Percentiles rank a stretch among this genome's conserved stretches.
These are phyloP conservation scores for Emergomyces orientalis DNA, from an alignment of 2,329 filamentous ascomycete species.

Conservation along the genomic window DNA sequence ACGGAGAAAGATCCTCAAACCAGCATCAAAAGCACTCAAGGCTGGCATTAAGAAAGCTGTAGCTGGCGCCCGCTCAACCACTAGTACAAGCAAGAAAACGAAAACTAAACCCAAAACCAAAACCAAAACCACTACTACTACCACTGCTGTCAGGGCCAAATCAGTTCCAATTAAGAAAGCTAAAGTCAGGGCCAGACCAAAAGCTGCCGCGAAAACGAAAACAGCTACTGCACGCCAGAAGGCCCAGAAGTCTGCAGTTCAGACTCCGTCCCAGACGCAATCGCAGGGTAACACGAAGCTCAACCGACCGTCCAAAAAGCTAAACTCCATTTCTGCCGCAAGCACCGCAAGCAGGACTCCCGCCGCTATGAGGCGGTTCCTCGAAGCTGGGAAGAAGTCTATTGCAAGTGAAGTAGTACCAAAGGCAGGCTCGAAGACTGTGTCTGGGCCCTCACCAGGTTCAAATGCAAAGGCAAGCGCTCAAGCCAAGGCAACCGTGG, in stretches of 20 bases:
- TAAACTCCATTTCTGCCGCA: conserved; percentile 13
- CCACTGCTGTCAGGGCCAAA: conserved; percentile 1
- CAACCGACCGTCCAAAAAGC: conserved; percentile 8
- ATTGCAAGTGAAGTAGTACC: background rate
- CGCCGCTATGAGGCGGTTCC: conserved; percentile 11
- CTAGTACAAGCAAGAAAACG: conserved; percentile 3
- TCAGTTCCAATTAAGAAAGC: conserved; percentile 7
- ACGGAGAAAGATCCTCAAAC: conserved; percentile 22
- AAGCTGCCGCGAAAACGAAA: background rate
- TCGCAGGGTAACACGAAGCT: conserved; percentile 2
- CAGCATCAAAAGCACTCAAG: conserved; percentile 24
- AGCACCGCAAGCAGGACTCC: conserved; percentile 11
- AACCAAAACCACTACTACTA: background rate
- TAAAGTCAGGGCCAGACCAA: background rate
- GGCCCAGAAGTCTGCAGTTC: background rate
- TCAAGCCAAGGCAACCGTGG: background rate
- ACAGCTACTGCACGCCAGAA: background rate
- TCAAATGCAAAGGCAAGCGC: background rate
- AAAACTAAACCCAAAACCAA: conserved; percentile 7
- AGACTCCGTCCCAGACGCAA: background rate
- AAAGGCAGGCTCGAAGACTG: background rate
- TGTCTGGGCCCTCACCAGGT: background rate
- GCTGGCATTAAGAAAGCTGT: conserved; percentile 26
- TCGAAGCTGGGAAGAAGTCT: conserved; percentile 6
- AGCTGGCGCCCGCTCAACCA: conserved; percentile 15